These are phyloP conservation scores for Poronia punctata DNA, from an alignment of 495 filamentous ascomycete species.

Conservation along the genomic window DNA sequence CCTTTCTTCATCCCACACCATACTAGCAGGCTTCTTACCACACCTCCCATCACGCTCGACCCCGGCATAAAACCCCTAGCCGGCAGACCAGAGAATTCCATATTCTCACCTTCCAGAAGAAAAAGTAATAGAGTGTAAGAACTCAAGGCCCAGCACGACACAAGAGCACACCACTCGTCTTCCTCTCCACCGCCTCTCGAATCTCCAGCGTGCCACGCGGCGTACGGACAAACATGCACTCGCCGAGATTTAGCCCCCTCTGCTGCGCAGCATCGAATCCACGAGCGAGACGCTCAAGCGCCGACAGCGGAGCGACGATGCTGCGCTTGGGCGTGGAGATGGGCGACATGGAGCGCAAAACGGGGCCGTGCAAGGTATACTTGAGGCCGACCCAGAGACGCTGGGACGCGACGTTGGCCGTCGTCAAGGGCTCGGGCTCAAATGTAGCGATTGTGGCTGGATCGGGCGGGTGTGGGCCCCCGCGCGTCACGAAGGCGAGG, in stretches of 20 bases:
- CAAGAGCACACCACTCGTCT: slow-evolving; percentile 74
- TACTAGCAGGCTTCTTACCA: no score
- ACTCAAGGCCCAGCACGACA: slow-evolving; percentile 53
- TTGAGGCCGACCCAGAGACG: slow-evolving; percentile 90
- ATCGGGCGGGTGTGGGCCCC: slow-evolving; percentile 58
- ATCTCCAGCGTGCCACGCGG: slow-evolving; percentile 76
- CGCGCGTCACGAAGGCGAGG: slow-evolving; percentile 74
- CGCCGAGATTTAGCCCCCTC: slow-evolving; percentile 70
- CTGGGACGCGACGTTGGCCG: slow-evolving; percentile 67
- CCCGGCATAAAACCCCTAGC: no score
- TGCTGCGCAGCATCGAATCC: slow-evolving; percentile 60
- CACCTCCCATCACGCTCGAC: no score
- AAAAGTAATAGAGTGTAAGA: no score
- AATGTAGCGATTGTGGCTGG: slow-evolving; percentile 42
- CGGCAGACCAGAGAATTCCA: no score
- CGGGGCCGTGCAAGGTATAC: slow-evolving; percentile 70
- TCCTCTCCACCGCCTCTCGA: slow-evolving; percentile 80
- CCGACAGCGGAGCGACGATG: slow-evolving; percentile 55
- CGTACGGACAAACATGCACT: slow-evolving; percentile 75
- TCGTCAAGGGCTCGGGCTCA: slow-evolving; percentile 59
- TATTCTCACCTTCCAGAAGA: no score
- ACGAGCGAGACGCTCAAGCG: slow-evolving; percentile 55
- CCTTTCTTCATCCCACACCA: no score
- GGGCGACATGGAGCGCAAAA: slow-evolving; percentile 62
- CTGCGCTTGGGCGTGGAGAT: slow-evolving; percentile 71